A percentile compares a stretch with the other conserved stretches of the same genome.
Evolutionary conservation across 116 monocot species (phyloP).

Genomic region (Trichopus zeylanicus): DNA sequence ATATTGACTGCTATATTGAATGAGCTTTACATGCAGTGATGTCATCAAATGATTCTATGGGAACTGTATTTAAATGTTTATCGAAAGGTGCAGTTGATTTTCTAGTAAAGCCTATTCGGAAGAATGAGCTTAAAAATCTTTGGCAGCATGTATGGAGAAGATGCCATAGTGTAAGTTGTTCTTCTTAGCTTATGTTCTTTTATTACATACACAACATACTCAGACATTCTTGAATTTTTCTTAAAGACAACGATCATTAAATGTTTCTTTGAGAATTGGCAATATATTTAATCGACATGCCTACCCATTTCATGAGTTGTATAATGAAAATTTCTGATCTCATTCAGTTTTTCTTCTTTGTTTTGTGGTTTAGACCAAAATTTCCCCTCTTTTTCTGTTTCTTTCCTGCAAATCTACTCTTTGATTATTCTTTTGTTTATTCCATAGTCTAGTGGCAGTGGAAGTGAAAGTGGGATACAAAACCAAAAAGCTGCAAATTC

Average conservation of each 20-base stretch:
- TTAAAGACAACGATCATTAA: too few species aligned
- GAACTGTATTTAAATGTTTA: constrained; percentile 92
- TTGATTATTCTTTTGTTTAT: constrained; percentile 1
- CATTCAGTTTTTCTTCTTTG: too few species aligned
- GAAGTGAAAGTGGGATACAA: constrained; percentile 86
- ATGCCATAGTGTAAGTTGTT: constrained; percentile 85
- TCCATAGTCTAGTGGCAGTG: constrained; percentile 87
- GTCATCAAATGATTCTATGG: constrained; percentile 98
- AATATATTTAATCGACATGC: too few species aligned
- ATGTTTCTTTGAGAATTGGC: too few species aligned
- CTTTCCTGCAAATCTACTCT: not conserved
- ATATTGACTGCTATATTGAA: constrained; percentile 20
- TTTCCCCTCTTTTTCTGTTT: too few species aligned
- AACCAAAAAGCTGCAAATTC: constrained; percentile 54
- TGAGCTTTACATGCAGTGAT: constrained; percentile 81
- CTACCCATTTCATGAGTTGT: too few species aligned
- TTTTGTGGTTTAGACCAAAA: too few species aligned
- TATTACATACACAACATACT: not conserved
- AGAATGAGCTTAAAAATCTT: constrained; percentile 97
- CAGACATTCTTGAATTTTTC: not conserved
- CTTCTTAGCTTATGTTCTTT: not conserved
- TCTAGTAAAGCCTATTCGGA: constrained; percentile 94
- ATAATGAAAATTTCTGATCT: too few species aligned
- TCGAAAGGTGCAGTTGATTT: constrained; percentile 99
- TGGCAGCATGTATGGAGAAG: constrained; percentile 99